Percentiles rank a stretch among this genome's conserved stretches.
These are phyloP conservation scores for Monilinia fructigena DNA, from an alignment of 2,329 filamentous ascomycete genomes.

Conservation along the genomic window DNA sequence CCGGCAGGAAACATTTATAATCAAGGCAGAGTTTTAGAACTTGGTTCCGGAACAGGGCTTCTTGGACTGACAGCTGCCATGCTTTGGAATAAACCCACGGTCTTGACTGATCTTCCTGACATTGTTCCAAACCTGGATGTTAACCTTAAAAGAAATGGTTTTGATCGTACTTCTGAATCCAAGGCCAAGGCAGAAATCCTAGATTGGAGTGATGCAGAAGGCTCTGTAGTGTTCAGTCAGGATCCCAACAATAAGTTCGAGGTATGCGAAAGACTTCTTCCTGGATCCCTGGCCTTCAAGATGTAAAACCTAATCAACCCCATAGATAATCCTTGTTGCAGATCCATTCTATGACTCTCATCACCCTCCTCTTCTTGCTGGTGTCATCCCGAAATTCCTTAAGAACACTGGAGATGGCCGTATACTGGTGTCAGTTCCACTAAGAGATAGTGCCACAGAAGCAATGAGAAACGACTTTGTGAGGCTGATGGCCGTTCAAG, in stretches of 20 bases:
- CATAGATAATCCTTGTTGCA: conserved; percentile 73
- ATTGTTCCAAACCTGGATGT: conserved; percentile 78
- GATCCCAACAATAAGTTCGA: conserved; percentile 49
- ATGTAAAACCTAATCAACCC: not conserved
- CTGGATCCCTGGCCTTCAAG: conserved; percentile 10
- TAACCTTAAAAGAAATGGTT: conserved; percentile 65
- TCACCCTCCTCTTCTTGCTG: conserved; percentile 72
- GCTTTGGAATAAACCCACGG: conserved; percentile 63
- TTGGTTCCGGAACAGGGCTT: conserved; percentile 90
- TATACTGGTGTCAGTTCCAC: conserved; percentile 76
- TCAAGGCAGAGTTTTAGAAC: conserved; percentile 58
- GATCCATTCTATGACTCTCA: conserved; percentile 85
- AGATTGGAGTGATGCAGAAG: conserved; percentile 49
- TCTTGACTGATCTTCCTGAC: conserved; percentile 79
- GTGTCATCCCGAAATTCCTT: conserved; percentile 69
- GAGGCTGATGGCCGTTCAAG: conserved; percentile 4
- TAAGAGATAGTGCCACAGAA: conserved; percentile 65
- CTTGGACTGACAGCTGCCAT: conserved; percentile 81
- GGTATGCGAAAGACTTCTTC: conserved; percentile 24
- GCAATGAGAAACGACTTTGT: conserved; percentile 16
- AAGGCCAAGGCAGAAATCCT: conserved; percentile 62
- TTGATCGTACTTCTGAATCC: conserved; percentile 56
- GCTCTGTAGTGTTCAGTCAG: conserved; percentile 32
- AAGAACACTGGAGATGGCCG: conserved; percentile 53
- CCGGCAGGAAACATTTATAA: not conserved